These are phyloP conservation scores for Gymnopilus dilepis DNA, from an alignment of 768 basidiomycete species.

Conservation along the genomic window DNA sequence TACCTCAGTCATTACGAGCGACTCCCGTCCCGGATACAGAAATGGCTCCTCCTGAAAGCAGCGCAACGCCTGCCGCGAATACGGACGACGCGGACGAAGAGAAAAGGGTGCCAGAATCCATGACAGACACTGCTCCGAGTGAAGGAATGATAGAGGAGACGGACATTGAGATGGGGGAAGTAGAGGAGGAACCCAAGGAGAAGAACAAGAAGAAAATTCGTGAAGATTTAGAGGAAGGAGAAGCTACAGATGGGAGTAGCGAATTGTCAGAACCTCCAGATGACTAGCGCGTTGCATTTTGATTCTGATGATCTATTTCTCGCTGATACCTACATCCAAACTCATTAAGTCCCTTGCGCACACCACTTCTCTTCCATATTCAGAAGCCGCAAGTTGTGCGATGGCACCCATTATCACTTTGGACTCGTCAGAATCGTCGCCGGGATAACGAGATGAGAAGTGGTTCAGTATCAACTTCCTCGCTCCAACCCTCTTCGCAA, in stretches of 20 bases:
- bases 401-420: slow-evolving; percentile 68
- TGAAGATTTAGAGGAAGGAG: slow-evolving; percentile 87
- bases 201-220: slow-evolving; percentile 59
- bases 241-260: slow-evolving; percentile 83
- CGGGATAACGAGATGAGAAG: slow-evolving; percentile 82
- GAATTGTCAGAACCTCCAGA: slow-evolving; percentile 80
- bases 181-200: slow-evolving; percentile 70
- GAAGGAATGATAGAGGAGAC: slow-evolving; percentile 43
- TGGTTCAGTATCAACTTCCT: slow-evolving; percentile 78
- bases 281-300: slow-evolving; percentile 33
- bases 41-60: slow-evolving; percentile 22
- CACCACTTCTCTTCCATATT: slow-evolving; percentile 60
- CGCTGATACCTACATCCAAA: slow-evolving; percentile 54
- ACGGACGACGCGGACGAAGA: slow-evolving; percentile 31
- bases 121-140: slow-evolving; percentile 28
- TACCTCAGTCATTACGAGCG: slow-evolving; percentile 46
- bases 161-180: slow-evolving; percentile 93
- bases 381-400: slow-evolving; percentile 53
- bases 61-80: slow-evolving; percentile 17
- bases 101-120: slow-evolving; percentile 21
- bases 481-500: slow-evolving; percentile 71
- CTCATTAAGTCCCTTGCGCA: slow-evolving; percentile 83
- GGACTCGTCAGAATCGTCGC: slow-evolving; percentile 60
- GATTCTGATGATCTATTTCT: slow-evolving; percentile 28
- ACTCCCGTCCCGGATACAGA: slow-evolving; percentile 53